Conservation (phyloP, 768 basidiomycete genomes). For the Tephrocybe sp. region DNA sequence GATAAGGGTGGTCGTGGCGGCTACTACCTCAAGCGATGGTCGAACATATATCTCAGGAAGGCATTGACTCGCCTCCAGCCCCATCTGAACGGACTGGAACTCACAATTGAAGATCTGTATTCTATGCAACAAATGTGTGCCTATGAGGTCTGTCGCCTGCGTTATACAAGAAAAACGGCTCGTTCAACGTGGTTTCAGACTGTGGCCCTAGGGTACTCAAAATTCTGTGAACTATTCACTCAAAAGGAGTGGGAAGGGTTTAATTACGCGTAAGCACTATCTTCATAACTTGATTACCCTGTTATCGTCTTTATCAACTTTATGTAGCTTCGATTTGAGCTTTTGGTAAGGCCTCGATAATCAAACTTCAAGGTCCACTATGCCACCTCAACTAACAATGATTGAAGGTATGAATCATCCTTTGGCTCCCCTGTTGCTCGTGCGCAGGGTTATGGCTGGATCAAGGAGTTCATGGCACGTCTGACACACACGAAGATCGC, state of each 20-base stretch:
- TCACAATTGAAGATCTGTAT: slow-evolving; percentile 70
- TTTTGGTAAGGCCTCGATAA: slow-evolving; percentile 51
- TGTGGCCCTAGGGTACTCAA: slow-evolving; percentile 90
- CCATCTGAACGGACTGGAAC: slow-evolving; percentile 58
- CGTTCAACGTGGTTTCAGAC: slow-evolving; percentile 47
- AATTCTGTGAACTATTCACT: slow-evolving; percentile 89
- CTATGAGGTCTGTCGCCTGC: slow-evolving; percentile 66
- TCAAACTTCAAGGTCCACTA: background rate
- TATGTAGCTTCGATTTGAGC: slow-evolving; percentile 40
- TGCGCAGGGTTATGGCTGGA: slow-evolving; percentile 74
- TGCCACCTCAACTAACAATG: slow-evolving; percentile 4
- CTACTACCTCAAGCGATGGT: slow-evolving; percentile 66
- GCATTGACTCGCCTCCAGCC: slow-evolving; percentile 61
- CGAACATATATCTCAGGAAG: slow-evolving; percentile 65
- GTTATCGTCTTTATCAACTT: background rate
- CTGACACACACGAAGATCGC: slow-evolving; percentile 74
- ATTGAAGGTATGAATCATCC: slow-evolving; percentile 61
- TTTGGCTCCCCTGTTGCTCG: slow-evolving; percentile 83
- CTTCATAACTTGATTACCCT: background rate
- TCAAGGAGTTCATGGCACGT: slow-evolving; percentile 83
- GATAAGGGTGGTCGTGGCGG: slow-evolving; percentile 55
- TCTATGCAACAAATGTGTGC: slow-evolving; percentile 82
- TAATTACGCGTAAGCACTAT: slow-evolving; percentile 68
- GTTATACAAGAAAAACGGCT: background rate
- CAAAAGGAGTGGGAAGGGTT: slow-evolving; percentile 94